Percentiles rank a stretch among this genome's conserved stretches.
phyloP scores from a whole-genome alignment of 148 eudicot genomes.

The Polygonum aviculare region DNA sequence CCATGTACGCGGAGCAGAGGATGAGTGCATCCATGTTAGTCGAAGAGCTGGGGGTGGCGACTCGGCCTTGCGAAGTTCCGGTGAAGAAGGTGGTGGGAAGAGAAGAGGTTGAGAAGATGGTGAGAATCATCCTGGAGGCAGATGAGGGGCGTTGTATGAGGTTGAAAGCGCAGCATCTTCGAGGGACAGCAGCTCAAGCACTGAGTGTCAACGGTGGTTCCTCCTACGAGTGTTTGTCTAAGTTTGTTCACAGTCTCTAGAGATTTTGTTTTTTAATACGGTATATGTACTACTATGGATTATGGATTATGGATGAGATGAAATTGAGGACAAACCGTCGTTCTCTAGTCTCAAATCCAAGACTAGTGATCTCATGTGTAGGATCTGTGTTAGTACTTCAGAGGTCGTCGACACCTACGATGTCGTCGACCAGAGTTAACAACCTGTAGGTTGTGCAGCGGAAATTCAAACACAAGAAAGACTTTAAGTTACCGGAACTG shows the following conservation, averaged over 20 bases:
- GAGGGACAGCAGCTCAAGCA: neutral
- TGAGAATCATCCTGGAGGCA: neutral
- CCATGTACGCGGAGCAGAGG: constrained; percentile 4
- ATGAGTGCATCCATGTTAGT: neutral
- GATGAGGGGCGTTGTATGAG: neutral
- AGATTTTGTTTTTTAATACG: too few species aligned
- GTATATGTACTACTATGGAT: neutral
- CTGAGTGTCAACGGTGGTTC: neutral
- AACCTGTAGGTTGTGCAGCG: too few species aligned
- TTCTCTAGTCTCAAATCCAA: too few species aligned
- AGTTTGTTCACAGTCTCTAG: neutral
- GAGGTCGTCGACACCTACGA: too few species aligned
- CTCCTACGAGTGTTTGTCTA: neutral
- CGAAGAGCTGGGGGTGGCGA: neutral
- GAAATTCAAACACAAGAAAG: too few species aligned
- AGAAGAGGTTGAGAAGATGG: neutral
- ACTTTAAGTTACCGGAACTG: too few species aligned
- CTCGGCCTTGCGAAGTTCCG: neutral
- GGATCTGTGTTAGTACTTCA: too few species aligned
- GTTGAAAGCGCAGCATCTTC: neutral
- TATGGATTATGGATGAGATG: too few species aligned
- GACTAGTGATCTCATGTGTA: too few species aligned
- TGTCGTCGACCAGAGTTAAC: too few species aligned
- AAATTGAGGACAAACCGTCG: too few species aligned
- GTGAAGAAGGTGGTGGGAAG: neutral